Conservation (phyloP, 192 early-diverging fungal species). For the Backusella liffmaniae region DNA sequence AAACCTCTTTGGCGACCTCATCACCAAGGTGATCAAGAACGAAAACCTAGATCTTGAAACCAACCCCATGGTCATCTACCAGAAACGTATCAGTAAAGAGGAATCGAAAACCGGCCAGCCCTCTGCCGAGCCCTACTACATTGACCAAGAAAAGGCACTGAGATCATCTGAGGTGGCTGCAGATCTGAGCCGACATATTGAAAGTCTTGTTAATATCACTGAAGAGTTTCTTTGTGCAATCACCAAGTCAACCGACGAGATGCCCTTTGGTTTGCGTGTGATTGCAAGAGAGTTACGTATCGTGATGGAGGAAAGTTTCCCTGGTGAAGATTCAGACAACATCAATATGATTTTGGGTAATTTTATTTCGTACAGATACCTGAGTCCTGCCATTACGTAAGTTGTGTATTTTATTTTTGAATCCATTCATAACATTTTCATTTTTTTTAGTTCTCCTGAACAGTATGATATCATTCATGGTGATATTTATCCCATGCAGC, state of each 20-base stretch:
- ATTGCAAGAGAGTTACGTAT: slow-evolving; percentile 90
- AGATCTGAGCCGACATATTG: slow-evolving; percentile 66
- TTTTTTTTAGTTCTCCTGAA: slow-evolving; percentile 79
- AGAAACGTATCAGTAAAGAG: slow-evolving; percentile 83
- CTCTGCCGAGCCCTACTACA: slow-evolving; percentile 70
- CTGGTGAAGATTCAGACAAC: slow-evolving; percentile 70
- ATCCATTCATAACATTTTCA: background rate
- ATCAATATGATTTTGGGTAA: slow-evolving; percentile 91
- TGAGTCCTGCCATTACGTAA: slow-evolving; percentile 95
- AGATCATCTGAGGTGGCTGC: slow-evolving; percentile 77
- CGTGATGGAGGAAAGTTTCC: slow-evolving; percentile 80
- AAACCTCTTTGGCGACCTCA: slow-evolving; percentile 78
- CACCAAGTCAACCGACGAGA: slow-evolving; percentile 67
- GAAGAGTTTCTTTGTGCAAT: slow-evolving; percentile 85
- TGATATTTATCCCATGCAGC: slow-evolving; percentile 81
- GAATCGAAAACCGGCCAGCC: slow-evolving; percentile 86
- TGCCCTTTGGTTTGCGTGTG: slow-evolving; percentile 96
- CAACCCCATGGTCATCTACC: slow-evolving; percentile 89
- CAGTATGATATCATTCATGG: slow-evolving; percentile 92
- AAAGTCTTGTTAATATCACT: slow-evolving; percentile 78
- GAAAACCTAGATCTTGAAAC: slow-evolving; percentile 84
- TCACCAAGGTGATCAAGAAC: slow-evolving; percentile 78
- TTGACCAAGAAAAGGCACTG: slow-evolving; percentile 76
- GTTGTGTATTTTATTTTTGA: slow-evolving; percentile 10
- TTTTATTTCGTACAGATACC: slow-evolving; percentile 96